Percentiles rank a stretch among this genome's conserved stretches.
Evolutionary conservation across 495 filamentous ascomycete genomes (phyloP).

Genomic region (Chaetomium cochliodes): DNA sequence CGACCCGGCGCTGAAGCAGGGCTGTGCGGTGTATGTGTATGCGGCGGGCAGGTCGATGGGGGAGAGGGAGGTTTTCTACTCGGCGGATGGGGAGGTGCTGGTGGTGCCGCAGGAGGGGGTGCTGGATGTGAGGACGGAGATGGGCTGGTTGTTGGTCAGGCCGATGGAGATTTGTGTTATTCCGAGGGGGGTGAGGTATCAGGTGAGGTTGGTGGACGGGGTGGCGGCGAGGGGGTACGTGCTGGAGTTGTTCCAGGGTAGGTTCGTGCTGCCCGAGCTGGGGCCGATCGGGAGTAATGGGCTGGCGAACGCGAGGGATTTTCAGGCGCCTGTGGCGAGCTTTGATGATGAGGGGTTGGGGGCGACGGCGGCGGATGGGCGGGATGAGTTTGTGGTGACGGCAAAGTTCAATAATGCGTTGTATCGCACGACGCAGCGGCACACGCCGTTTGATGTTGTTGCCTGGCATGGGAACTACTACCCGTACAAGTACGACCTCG

Average conservation of each 20-base stretch:
- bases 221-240: constrained; percentile 75
- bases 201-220: constrained; percentile 55
- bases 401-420: constrained; percentile 80
- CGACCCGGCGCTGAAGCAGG: constrained; percentile 76
- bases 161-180: constrained; percentile 90
- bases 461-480: constrained; percentile 81
- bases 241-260: constrained; percentile 80
- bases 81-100: constrained; percentile 85
- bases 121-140: constrained; percentile 81
- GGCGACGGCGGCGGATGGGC: constrained; percentile 39
- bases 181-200: constrained; percentile 78
- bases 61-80: constrained; percentile 73
- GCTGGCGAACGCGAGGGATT: constrained; percentile 84
- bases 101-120: constrained; percentile 82
- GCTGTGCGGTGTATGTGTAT: constrained; percentile 79
- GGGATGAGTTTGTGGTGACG: constrained; percentile 58
- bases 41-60: constrained; percentile 80
- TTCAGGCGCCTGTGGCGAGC: constrained; percentile 75
- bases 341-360: constrained; percentile 65
- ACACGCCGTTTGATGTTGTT: constrained; percentile 80
- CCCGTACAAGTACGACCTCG: constrained; percentile 86
- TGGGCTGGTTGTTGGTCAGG: constrained; percentile 76
- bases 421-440: constrained; percentile 67
- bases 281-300: constrained; percentile 87
- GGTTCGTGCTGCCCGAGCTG: constrained; percentile 81